Evolutionary conservation across 371 early-diverging fungal genomes (phyloP).

Genomic region (Syncephalastrum racemosum): DNA sequence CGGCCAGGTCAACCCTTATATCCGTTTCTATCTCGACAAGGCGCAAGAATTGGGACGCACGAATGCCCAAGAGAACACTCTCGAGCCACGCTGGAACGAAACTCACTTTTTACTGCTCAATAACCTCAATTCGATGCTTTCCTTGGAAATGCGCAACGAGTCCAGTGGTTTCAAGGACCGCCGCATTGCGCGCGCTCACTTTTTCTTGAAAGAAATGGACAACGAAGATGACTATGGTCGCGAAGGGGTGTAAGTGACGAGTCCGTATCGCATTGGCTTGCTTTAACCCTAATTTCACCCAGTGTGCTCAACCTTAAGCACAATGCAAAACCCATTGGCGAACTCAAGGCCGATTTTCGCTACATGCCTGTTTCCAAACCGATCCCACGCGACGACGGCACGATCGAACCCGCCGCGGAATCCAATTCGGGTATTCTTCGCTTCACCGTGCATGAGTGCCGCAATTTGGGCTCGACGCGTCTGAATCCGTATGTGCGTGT

Average conservation of each 20-base stretch:
- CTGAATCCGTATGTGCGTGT: conserved; percentile 49
- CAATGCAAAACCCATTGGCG: conserved; percentile 52
- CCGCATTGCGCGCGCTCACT: conserved; percentile 47
- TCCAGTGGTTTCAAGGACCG: conserved; percentile 34
- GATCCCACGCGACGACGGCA: conserved; percentile 41
- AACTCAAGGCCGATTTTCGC: conserved; percentile 56
- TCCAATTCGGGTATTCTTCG: conserved; percentile 61
- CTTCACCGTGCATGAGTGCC: conserved; percentile 50
- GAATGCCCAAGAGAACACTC: conserved; percentile 57
- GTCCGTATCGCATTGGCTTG: not conserved
- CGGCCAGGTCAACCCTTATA: conserved; percentile 81
- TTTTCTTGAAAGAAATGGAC: conserved; percentile 54
- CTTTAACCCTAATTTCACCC: not conserved
- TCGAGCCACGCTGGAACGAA: conserved; percentile 62
- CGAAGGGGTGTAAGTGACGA: conserved; percentile 37
- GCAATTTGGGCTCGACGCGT: conserved; percentile 35
- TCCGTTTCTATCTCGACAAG: conserved; percentile 72
- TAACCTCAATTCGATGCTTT: conserved; percentile 54
- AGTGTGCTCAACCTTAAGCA: conserved; percentile 39
- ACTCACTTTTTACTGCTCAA: conserved; percentile 57
- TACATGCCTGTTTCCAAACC: conserved; percentile 66
- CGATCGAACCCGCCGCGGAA: conserved; percentile 50
- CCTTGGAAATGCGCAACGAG: conserved; percentile 41
- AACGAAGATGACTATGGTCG: conserved; percentile 42
- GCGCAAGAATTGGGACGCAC: conserved; percentile 71